phyloP scores from a whole-genome alignment of 2,329 filamentous ascomycete species.

The Westerdykella ornata region DNA sequence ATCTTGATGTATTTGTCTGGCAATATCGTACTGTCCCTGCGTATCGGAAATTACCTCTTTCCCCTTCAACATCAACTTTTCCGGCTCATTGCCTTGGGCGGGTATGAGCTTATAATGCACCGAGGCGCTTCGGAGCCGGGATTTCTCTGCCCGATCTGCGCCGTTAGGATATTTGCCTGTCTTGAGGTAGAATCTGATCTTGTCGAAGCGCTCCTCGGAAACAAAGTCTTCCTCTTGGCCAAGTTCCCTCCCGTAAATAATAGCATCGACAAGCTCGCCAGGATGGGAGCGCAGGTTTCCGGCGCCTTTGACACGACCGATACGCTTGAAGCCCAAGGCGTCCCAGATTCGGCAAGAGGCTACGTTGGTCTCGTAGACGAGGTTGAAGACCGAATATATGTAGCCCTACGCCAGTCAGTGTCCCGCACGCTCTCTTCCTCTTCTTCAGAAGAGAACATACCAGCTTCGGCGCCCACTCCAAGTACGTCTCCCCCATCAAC shows the following conservation, averaged over 20 bases:
- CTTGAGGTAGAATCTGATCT: constrained; percentile 96
- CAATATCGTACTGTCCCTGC: constrained; percentile 83
- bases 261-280: constrained; percentile 44
- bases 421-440: background rate
- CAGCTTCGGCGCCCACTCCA: constrained; percentile 49
- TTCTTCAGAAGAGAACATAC: constrained; percentile 19
- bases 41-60: constrained; percentile 95
- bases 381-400: constrained; percentile 87
- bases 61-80: constrained; percentile 87
- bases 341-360: constrained; percentile 90
- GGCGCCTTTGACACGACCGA: constrained; percentile 63
- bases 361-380: constrained; percentile 90
- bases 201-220: constrained; percentile 95
- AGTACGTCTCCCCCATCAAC: constrained; percentile 48
- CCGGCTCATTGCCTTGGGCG: constrained; percentile 38
- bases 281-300: constrained; percentile 46
- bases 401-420: constrained; percentile 54
- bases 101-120: constrained; percentile 83
- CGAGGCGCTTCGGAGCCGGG: constrained; percentile 81
- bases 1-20: constrained; percentile 64
- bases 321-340: constrained; percentile 83
- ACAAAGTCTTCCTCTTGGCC: constrained; percentile 70
- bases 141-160: constrained; percentile 92
- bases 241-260: constrained; percentile 56
- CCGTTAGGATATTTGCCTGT: constrained; percentile 88